Evolutionary conservation across 176 grass and related monocot genomes (phyloP), one percentile per base, ranked within the genome.

Genomic region (Oryza officinalis): DNA sequence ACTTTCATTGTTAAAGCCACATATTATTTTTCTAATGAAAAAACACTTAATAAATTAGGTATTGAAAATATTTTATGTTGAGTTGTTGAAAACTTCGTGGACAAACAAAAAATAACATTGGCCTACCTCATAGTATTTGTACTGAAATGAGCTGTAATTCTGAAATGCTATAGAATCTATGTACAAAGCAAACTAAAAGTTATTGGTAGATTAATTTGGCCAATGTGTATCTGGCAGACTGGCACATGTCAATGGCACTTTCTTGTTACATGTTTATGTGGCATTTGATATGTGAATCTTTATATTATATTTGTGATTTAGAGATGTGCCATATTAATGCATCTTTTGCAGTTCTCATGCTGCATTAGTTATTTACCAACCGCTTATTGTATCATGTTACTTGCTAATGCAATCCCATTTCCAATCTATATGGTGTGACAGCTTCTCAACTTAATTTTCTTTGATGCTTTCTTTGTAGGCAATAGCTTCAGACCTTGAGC

Each of bases 401-500:
- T 66, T 77, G 18, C 23, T 77, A 32, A 15, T 9, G 3, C 78
- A 13, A 50, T 75, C 7, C 8, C 67, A 20, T 69, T 84, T 71
- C 10, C 5, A 65, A 33, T 79, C 17, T 79, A 1, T 20, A 68
- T 10, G 33, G 22, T 65, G 28, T 5, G 27, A 25, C 10, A 77
- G 72, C 50, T 60, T 83, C 22, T n/a, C 13, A 67, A 45, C 78
- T 72, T 65, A 65, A 4, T 41, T 70, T 82, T 78, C 33, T 63
- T 82, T 76, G 10, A 14, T 86, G 49, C 31, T 35, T 49, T 27
- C 44, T 78, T 13, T 81, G 33, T 65, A 97, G 94, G 80, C 50
- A 82, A 63, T 92, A 44, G 76, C 81, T 78, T 89, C 76, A 27
- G 92, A 94, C 65, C 86, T 97, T 66, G 86, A 94, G 81, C 83